Base-by-base conservation (phyloP, 306 rosid genomes). In the Mimosa bimucronata region DNA sequence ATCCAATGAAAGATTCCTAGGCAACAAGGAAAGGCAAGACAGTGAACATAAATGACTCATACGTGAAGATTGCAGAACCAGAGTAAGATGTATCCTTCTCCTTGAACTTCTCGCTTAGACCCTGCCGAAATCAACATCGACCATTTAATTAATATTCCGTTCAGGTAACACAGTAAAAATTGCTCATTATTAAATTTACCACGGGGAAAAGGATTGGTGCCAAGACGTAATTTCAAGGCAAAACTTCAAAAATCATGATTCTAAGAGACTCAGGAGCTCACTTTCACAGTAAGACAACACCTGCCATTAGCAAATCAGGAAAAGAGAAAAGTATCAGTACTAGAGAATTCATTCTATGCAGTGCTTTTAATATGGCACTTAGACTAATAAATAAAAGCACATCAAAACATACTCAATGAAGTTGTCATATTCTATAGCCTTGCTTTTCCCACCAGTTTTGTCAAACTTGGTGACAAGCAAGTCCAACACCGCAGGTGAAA, bases 211-310 rank as follows among this genome's bases (percentile, higher is more conserved):
- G 38, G 38, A 34, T 34, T 34, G 38, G 38, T 34, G 42, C 3
- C 66, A 66, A 71, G 44, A 77, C 14, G 37, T 44, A 81, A 78
- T 30, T 57, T 53, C 53, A 66, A 73, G 34, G 41, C 60, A 11
- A 28, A 79, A 81, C 57, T 9, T 81, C 71, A 64, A 66, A 79
- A 53, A 80, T 65, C 48, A 42, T 68, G 73, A 80, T 52, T 64
- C 8, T 21, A 65, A 41, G 60, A 23, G 48, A 61, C 34, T 52
- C 42, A 62, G 79, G 71, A 80, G 58, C 90, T 86, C 80, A 95
- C 99, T 97, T 95, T 93, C 65, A 95, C 99, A 58, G 98, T 95
- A 61, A 95, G 96, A 80, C 97, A 95, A 66, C 99, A 95, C 97
- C 99, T 95, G 90, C 91, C 84, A 87, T 79, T 78, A 74, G 74